Conservation (phyloP, 192 early-diverging fungal species). For the Umbelopsis isabellina region DNA sequence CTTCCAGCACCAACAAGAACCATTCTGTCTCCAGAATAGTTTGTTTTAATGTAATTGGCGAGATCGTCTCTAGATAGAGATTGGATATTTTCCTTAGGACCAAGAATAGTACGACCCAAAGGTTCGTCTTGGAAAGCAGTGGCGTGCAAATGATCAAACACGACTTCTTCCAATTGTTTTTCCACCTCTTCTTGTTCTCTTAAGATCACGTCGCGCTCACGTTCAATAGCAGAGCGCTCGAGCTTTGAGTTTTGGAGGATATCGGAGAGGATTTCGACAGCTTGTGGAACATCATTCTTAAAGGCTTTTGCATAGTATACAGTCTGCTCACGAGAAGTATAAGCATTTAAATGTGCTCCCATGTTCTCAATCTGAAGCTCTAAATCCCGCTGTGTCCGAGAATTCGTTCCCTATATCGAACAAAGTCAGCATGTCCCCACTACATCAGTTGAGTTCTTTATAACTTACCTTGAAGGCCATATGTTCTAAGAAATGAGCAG, state of each 20-base stretch:
- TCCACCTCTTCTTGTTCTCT: slow-evolving; percentile 87
- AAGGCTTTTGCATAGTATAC: slow-evolving; percentile 96
- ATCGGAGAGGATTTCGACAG: slow-evolving; percentile 92
- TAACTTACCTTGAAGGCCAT: slow-evolving; percentile 91
- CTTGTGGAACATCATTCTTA: slow-evolving; percentile 73
- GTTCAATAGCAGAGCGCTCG: slow-evolving; percentile 82
- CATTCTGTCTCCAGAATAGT: slow-evolving; percentile 97
- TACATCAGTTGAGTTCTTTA: too few species aligned
- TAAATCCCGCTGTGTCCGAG: slow-evolving; percentile 85
- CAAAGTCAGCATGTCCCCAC: background rate
- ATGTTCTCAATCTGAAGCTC: slow-evolving; percentile 97
- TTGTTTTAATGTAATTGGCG: slow-evolving; percentile 82
- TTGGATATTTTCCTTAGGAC: slow-evolving; percentile 91
- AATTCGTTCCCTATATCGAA: slow-evolving; percentile 73
- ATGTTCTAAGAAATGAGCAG: slow-evolving; percentile 97
- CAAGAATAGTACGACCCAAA: slow-evolving; percentile 91
- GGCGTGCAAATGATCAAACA: slow-evolving; percentile 98
- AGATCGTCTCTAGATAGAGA: slow-evolving; percentile 86
- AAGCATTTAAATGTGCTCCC: slow-evolving; percentile 94
- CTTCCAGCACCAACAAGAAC: slow-evolving; percentile 93
- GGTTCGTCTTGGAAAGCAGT: slow-evolving; percentile 90
- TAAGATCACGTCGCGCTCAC: slow-evolving; percentile 93
- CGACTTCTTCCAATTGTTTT: slow-evolving; percentile 94
- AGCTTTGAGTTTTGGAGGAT: slow-evolving; percentile 92
- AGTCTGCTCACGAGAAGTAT: slow-evolving; percentile 98